Percentiles rank a stretch among this genome's conserved stretches.
Conservation (phyloP, 2,329 filamentous ascomycete genomes). For the Colletotrichum caudatum region DNA sequence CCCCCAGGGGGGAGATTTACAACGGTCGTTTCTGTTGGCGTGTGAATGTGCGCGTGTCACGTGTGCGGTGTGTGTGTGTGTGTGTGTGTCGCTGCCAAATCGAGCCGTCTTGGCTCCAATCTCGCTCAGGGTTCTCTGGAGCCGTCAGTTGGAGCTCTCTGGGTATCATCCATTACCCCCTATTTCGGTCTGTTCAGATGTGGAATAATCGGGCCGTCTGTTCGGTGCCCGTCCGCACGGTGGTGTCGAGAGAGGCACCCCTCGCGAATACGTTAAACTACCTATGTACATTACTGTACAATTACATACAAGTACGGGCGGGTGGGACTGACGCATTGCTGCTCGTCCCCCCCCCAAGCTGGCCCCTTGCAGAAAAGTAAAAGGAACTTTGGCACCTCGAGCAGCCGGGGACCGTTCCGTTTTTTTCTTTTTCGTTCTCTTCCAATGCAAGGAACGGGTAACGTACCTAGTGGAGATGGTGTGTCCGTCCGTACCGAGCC, state of each 20-base stretch:
- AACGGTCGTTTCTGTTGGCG: background rate
- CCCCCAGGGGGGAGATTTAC: background rate
- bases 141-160: background rate
- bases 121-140: background rate
- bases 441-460: conserved; percentile 6
- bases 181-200: background rate
- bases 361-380: background rate
- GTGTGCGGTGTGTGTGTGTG: too few relatives aligned
- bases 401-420: background rate
- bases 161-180: background rate
- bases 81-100: background rate
- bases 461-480: background rate
- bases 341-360: background rate
- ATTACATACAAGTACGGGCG: background rate
- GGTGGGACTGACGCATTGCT: background rate
- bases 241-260: background rate
- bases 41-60: background rate
- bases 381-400: background rate
- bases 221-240: background rate
- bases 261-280: too few relatives aligned
- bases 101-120: background rate
- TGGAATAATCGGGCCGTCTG: background rate
- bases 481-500: background rate
- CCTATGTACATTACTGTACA: too few relatives aligned
- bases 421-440: background rate